Conservation (phyloP, 495 filamentous ascomycete species). For the Ascodesmis nigricans region DNA sequence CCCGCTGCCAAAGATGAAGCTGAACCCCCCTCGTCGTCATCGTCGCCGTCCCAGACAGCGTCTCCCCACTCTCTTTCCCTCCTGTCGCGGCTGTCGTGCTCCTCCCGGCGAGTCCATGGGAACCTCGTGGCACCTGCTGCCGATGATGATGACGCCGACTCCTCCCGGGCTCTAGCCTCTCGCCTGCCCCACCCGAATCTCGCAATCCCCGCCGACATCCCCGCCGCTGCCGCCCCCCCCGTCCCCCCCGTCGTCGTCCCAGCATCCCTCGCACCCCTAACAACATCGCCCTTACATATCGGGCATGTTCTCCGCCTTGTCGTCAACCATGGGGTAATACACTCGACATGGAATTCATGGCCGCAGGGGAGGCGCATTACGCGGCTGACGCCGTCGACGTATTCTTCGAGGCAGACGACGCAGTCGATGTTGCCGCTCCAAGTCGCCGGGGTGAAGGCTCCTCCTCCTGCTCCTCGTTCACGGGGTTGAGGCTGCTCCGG, state of each 20-base stretch:
- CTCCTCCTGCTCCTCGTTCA: slow-evolving; percentile 3
- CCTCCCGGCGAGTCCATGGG: no score
- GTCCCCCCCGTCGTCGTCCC: slow-evolving; percentile 4
- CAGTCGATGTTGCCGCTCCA: slow-evolving; percentile 38
- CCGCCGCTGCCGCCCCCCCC: slow-evolving; percentile 21
- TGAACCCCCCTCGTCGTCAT: slow-evolving; percentile 1
- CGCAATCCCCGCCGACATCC: slow-evolving; percentile 11
- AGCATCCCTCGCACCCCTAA: slow-evolving; percentile 23
- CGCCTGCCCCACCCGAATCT: no score
- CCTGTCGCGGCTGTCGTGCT: no score
- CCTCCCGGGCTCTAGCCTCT: no score
- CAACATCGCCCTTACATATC: slow-evolving; percentile 94
- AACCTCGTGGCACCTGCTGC: no score
- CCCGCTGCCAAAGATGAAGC: not conserved
- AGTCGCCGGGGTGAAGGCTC: no score
- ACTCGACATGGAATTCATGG: slow-evolving; percentile 92
- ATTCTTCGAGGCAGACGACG: slow-evolving; percentile 95
- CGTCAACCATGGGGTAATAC: slow-evolving; percentile 98
- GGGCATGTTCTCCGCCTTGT: slow-evolving; percentile 87
- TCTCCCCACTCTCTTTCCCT: not conserved
- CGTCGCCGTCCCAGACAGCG: not conserved
- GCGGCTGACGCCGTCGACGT: slow-evolving; percentile 75
- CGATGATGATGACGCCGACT: no score
- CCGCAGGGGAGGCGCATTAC: slow-evolving; percentile 98
- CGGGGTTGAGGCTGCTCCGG: slow-evolving; percentile 22